Conservation (phyloP, 2,329 filamentous ascomycete species). For the Rhynchosporium agropyri region DNA sequence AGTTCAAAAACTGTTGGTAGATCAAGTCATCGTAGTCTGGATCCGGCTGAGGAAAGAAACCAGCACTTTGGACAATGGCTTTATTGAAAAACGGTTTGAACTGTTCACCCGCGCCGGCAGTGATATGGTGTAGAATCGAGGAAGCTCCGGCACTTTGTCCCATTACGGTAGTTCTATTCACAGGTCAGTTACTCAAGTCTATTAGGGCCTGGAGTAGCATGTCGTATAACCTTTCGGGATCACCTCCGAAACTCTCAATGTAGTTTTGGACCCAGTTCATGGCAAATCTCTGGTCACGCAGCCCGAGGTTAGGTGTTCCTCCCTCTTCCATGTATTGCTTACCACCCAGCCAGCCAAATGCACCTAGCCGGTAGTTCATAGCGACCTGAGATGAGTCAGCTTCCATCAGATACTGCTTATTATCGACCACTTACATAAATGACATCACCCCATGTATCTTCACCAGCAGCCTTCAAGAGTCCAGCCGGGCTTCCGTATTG, state of each 20-base stretch:
- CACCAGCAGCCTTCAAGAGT: slow-evolving; percentile 8
- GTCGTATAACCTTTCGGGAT: neutral
- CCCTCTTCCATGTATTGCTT: neutral
- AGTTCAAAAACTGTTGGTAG: neutral
- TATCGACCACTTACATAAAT: slow-evolving; percentile 5
- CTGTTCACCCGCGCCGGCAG: slow-evolving; percentile 48
- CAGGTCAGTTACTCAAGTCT: neutral
- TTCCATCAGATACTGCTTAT: neutral
- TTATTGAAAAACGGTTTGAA: slow-evolving; percentile 46
- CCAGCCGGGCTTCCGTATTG: slow-evolving; percentile 12
- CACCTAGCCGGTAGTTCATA: slow-evolving; percentile 10
- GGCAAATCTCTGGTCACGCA: slow-evolving; percentile 5
- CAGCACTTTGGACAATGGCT: slow-evolving; percentile 41
- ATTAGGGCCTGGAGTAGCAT: too few relatives aligned
- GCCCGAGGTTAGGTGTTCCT: slow-evolving; percentile 12
- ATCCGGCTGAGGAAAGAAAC: slow-evolving; percentile 24
- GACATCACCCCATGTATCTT: neutral
- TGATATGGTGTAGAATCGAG: slow-evolving; percentile 46
- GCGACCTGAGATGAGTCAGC: neutral
- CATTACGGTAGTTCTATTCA: slow-evolving; percentile 7
- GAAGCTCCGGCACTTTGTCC: slow-evolving; percentile 15
- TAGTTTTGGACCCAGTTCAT: slow-evolving; percentile 14
- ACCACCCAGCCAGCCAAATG: slow-evolving; percentile 11
- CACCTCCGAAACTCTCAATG: slow-evolving; percentile 10
- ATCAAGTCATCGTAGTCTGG: slow-evolving; percentile 13